Evolutionary conservation across 2,329 filamentous ascomycete species (phyloP).

Genomic region (Aphanoascus verrucosus): DNA sequence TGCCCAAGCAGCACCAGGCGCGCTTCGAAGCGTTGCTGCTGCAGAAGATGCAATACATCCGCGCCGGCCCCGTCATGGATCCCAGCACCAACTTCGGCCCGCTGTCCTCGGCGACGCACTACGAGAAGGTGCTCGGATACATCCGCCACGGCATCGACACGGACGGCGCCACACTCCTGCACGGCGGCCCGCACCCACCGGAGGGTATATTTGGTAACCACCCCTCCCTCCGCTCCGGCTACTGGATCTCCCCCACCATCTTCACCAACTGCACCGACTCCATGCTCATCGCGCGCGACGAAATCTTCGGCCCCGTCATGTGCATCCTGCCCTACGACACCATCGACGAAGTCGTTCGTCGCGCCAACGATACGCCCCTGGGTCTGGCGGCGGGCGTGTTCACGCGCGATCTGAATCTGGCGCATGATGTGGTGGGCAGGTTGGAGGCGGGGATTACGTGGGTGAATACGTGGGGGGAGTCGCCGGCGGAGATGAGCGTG

Average conservation of each 20-base stretch:
- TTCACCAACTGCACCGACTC: constrained; percentile 76
- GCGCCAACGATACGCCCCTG: constrained; percentile 66
- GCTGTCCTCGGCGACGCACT: constrained; percentile 62
- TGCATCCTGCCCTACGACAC: constrained; percentile 63
- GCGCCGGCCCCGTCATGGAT: constrained; percentile 63
- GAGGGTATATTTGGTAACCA: constrained; percentile 32
- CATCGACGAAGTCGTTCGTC: constrained; percentile 56
- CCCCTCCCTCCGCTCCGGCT: constrained; percentile 49
- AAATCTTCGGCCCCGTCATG: constrained; percentile 86
- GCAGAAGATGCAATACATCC: constrained; percentile 58
- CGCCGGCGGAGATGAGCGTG: constrained; percentile 81
- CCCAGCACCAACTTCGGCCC: constrained; percentile 71
- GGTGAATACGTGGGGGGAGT: constrained; percentile 92
- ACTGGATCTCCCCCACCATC: constrained; percentile 72
- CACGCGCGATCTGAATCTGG: constrained; percentile 60
- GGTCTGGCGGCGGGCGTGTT: constrained; percentile 80
- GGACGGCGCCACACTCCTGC: constrained; percentile 64
- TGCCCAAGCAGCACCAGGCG: constrained; percentile 54
- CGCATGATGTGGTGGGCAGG: constrained; percentile 59
- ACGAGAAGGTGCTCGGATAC: constrained; percentile 66
- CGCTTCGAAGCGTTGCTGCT: constrained; percentile 59
- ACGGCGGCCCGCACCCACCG: constrained; percentile 50
- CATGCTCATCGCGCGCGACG: constrained; percentile 70
- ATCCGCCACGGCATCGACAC: constrained; percentile 62
- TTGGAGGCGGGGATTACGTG: constrained; percentile 80